Evolutionary conservation across 2,329 filamentous ascomycete species (phyloP).

Genomic region (Huntiella decipiens): DNA sequence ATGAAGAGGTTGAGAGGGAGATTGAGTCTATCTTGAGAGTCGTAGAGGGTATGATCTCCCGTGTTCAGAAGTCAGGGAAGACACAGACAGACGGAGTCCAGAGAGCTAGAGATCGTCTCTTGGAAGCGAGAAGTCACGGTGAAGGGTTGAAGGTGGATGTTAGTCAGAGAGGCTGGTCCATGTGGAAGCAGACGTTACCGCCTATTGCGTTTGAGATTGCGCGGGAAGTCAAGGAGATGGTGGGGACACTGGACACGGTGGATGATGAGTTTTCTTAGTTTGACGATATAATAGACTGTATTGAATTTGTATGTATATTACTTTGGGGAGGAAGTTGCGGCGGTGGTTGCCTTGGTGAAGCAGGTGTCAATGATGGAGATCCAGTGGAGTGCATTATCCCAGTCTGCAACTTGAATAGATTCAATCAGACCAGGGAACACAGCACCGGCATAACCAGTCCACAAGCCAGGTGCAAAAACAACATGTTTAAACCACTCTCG

Average conservation of each 20-base stretch:
- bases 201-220: conserved; percentile 79
- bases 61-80: too few relatives aligned
- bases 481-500: conserved; percentile 87
- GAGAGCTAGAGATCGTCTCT: conserved; percentile 7
- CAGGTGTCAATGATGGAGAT: conserved; percentile 35
- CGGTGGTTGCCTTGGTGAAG: conserved; percentile 23
- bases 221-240: conserved; percentile 58
- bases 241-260: conserved; percentile 17
- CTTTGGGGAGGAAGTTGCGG: neutral
- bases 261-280: conserved; percentile 28
- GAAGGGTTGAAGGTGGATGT: conserved; percentile 15
- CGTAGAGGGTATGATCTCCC: too few relatives aligned
- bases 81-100: too few relatives aligned
- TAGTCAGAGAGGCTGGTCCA: conserved; percentile 37
- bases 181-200: conserved; percentile 52
- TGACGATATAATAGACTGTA: too few relatives aligned
- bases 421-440: conserved; percentile 45
- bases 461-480: conserved; percentile 75
- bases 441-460: conserved; percentile 74
- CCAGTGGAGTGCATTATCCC: conserved; percentile 38
- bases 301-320: too few relatives aligned
- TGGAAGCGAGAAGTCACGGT: conserved; percentile 43
- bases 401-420: conserved; percentile 41
- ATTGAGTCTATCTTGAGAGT: conserved; percentile 52
- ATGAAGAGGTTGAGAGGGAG: conserved; percentile 47